Base-by-base conservation (phyloP, 345 rosid genomes). In the Melastoma malabathricum region DNA sequence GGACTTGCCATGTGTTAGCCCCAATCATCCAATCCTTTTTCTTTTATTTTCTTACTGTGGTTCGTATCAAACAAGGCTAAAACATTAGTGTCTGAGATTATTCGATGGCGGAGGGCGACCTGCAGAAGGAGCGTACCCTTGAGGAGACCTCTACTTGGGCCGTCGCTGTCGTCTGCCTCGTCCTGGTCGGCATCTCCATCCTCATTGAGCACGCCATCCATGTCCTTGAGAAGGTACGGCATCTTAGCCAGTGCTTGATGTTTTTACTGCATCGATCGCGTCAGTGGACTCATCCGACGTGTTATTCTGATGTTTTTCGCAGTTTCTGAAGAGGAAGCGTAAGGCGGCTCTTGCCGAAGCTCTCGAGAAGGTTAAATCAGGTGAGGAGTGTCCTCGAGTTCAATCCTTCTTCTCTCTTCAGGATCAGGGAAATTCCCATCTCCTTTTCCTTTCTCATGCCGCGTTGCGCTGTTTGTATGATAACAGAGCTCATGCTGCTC, bases 301-400 rank as follows among this genome's bases (percentile, higher is more conserved):
- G n/a, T n/a, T n/a, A n/a, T n/a, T n/a, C n/a, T n/a, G 34, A 20
- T 23, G 25, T 29, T 51, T 51, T 15, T 8, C 52, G 46, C 75
- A 90, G 98, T 75, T 83, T 79, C 63, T 90, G 34, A 67, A 68
- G 52, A 80, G 38, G 41, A 82, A 64, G 68, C 67, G 59, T 46
- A 86, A 74, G 57, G 74, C 67, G 57, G 83, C 93, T 72, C 60
- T 84, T 1, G 77, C 47, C 25, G 98, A 92, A 59, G 83, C 96
- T 14, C 79, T 92, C n/a, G 96, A 79, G 53, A 92, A 92, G 58
- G 66, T 92, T 15, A 92, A 92, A 70, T 75, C 87, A 67, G 97
- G 97, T 89, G 61, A 62, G 10, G 17, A n/a, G n/a, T 27, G 10
- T 39, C 17, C 18, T 6, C 34, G 31, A 18, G 25, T 22, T 22